phyloP scores from a whole-genome alignment of 2,329 filamentous ascomycete species.

The Aureobasidium sp. region DNA sequence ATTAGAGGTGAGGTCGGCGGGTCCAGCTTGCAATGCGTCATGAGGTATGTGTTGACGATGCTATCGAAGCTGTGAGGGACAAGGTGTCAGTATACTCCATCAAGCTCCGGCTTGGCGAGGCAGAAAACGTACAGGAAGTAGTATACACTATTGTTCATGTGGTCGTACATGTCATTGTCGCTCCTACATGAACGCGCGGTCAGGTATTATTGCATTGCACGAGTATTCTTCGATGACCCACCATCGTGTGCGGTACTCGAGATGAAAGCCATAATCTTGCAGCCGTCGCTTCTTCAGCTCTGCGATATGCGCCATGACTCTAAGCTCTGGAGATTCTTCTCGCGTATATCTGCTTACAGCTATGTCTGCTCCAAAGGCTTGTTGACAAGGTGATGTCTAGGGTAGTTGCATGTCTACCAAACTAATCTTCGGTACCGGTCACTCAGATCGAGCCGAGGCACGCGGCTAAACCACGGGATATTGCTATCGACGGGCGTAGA shows the following conservation, averaged over 20 bases:
- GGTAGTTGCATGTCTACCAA: not conserved
- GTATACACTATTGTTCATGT: slow-evolving; percentile 88
- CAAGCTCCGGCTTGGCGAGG: slow-evolving; percentile 18
- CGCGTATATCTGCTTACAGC: not conserved
- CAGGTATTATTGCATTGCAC: slow-evolving; percentile 7
- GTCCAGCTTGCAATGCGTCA: slow-evolving; percentile 65
- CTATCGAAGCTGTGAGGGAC: slow-evolving; percentile 64
- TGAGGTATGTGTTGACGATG: slow-evolving; percentile 81
- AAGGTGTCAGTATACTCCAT: no score
- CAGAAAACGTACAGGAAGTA: slow-evolving; percentile 55
- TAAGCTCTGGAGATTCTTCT: not conserved
- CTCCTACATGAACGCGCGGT: slow-evolving; percentile 47
- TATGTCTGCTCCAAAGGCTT: not conserved
- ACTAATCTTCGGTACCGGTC: not conserved
- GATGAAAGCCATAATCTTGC: slow-evolving; percentile 66
- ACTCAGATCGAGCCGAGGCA: not conserved
- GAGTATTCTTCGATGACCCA: slow-evolving; percentile 29
- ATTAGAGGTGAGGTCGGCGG: slow-evolving; percentile 66
- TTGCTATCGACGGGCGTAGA: not conserved
- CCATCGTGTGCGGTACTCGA: slow-evolving; percentile 86
- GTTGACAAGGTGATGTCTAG: slow-evolving; percentile 4
- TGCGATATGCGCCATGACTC: slow-evolving; percentile 14
- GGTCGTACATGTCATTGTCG: slow-evolving; percentile 92
- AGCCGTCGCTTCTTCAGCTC: slow-evolving; percentile 53
- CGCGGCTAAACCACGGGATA: not conserved